Percentiles rank a stretch among this genome's conserved stretches.
Evolutionary conservation across 768 basidiomycete genomes (phyloP).

Genomic region (Nidula microcarpa): DNA sequence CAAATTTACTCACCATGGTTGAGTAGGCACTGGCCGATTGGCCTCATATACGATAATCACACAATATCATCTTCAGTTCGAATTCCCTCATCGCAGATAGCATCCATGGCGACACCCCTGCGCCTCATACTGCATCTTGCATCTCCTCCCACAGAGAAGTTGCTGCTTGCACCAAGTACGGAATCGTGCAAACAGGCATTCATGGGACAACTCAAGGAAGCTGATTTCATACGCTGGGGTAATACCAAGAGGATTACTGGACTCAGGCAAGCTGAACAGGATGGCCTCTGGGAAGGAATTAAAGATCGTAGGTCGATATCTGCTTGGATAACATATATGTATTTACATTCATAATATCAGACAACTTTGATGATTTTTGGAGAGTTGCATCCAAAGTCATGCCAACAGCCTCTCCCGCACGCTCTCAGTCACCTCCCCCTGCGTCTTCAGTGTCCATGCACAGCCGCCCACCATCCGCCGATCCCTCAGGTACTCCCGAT

Average conservation of each 20-base stretch:
- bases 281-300: slow-evolving; percentile 96
- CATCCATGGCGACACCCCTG: slow-evolving; percentile 51
- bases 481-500: slow-evolving; percentile 51
- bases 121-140: slow-evolving; percentile 85
- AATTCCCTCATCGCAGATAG: slow-evolving; percentile 32
- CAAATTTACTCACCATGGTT: slow-evolving; percentile 2
- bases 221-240: slow-evolving; percentile 96
- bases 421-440: slow-evolving; percentile 54
- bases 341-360: slow-evolving; percentile 35
- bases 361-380: slow-evolving; percentile 96
- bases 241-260: slow-evolving; percentile 93
- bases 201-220: slow-evolving; percentile 95
- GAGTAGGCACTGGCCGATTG: slow-evolving; percentile 97
- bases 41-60: slow-evolving; percentile 88
- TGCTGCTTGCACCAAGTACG: slow-evolving; percentile 73
- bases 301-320: slow-evolving; percentile 74
- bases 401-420: slow-evolving; percentile 67
- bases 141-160: slow-evolving; percentile 82
- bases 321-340: slow-evolving; percentile 3
- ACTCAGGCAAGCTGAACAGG: slow-evolving; percentile 87
- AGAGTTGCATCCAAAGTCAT: slow-evolving; percentile 90
- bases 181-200: slow-evolving; percentile 92
- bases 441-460: slow-evolving; percentile 58
- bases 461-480: slow-evolving; percentile 60
- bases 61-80: slow-evolving; percentile 60